phyloP scores from a whole-genome alignment of 768 basidiomycete genomes.

The Mrakia blollopis region DNA sequence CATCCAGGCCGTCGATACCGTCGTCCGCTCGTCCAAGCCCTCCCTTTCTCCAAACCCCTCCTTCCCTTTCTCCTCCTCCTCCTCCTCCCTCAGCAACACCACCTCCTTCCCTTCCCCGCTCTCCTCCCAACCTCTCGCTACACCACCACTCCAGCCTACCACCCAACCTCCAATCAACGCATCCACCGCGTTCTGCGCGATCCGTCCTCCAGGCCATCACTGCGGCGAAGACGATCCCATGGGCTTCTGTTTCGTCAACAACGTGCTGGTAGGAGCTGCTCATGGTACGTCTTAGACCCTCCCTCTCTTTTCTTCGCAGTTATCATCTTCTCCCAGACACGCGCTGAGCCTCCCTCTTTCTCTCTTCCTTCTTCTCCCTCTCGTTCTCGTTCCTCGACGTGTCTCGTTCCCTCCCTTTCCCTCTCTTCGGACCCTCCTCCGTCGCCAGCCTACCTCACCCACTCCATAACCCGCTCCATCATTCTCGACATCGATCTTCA shows the following conservation, averaged over 20 bases:
- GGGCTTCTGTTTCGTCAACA: slow-evolving; percentile 95
- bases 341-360: neutral
- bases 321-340: neutral
- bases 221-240: slow-evolving; percentile 84
- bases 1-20: slow-evolving; percentile 69
- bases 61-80: neutral
- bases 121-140: slow-evolving; percentile 14
- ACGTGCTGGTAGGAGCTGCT: slow-evolving; percentile 81
- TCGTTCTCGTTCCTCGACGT: neutral
- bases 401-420: neutral
- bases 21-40: slow-evolving; percentile 40
- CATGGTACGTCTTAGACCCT: slow-evolving; percentile 57
- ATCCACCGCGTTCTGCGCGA: slow-evolving; percentile 65
- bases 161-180: neutral
- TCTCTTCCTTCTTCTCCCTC: neutral
- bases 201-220: slow-evolving; percentile 90
- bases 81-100: neutral
- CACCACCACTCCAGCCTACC: neutral
- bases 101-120: neutral
- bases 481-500: slow-evolving; percentile 68
- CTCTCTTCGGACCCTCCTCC: neutral
- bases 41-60: too few relatives aligned
- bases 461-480: slow-evolving; percentile 69
- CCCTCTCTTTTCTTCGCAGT: neutral
- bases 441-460: slow-evolving; percentile 74